Evolutionary conservation across 345 rosid species (phyloP).

Genomic region (Noccaea bulbosa): DNA sequence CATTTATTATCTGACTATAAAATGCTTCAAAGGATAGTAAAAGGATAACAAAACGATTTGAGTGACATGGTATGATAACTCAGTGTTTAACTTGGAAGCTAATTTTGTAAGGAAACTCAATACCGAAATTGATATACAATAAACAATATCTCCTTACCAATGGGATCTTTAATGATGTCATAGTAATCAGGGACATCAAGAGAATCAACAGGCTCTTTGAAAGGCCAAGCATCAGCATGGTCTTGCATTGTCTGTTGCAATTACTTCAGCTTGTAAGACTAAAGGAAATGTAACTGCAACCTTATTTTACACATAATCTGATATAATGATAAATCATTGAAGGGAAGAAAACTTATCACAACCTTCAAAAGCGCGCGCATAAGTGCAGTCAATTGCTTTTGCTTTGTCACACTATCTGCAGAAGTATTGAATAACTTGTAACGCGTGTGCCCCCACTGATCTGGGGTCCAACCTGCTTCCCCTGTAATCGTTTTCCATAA

Average conservation of each 20-base stretch:
- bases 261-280: slow-evolving; percentile 30
- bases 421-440: slow-evolving; percentile 64
- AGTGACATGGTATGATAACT: slow-evolving; percentile 16
- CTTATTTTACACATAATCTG: not conserved
- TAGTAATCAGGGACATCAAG: slow-evolving; percentile 98
- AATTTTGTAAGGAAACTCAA: not conserved
- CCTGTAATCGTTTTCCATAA: slow-evolving; percentile 50
- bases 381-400: slow-evolving; percentile 73
- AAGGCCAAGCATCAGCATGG: slow-evolving; percentile 98
- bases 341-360: slow-evolving; percentile 30
- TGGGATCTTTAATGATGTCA: slow-evolving; percentile 96
- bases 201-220: slow-evolving; percentile 93
- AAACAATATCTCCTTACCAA: slow-evolving; percentile 62
- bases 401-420: slow-evolving; percentile 61
- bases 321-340: slow-evolving; percentile 2
- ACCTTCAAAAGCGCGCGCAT: slow-evolving; percentile 96
- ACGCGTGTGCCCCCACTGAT: slow-evolving; percentile 92
- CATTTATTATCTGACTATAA: not conserved
- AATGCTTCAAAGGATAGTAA: not conserved
- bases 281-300: not conserved
- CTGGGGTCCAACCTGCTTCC: slow-evolving; percentile 98
- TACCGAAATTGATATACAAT: not conserved
- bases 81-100: not conserved
- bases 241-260: slow-evolving; percentile 87
- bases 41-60: not conserved